Percentiles rank a stretch among this genome's conserved stretches.
These are phyloP conservation scores for Colletotrichum sublineola DNA, from an alignment of 2,329 filamentous ascomycete genomes.

Conservation along the genomic window DNA sequence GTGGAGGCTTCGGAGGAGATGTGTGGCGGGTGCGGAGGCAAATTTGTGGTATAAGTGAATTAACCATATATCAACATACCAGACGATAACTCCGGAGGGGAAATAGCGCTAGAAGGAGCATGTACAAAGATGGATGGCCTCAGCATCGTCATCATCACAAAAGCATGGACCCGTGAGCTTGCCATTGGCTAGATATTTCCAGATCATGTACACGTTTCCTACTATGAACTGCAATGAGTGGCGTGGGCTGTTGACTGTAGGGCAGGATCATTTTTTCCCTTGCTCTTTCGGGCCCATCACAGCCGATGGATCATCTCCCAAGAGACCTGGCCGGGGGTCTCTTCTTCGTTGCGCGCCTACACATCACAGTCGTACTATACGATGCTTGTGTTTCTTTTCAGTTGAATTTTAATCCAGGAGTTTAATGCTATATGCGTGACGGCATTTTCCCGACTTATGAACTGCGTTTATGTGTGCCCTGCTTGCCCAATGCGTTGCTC, in stretches of 20 bases:
- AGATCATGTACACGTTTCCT: neutral
- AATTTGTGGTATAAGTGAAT: constrained; percentile 54
- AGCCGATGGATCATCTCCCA: neutral
- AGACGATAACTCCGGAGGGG: neutral
- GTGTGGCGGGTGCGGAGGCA: constrained; percentile 58
- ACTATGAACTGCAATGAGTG: neutral
- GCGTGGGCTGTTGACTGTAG: neutral
- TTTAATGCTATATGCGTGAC: neutral
- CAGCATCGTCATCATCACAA: too few relatives aligned
- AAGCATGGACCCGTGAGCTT: neutral
- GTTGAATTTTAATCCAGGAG: neutral
- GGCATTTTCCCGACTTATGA: neutral
- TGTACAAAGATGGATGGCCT: neutral
- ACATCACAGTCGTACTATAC: neutral
- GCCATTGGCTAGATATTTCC: neutral
- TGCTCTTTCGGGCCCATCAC: neutral
- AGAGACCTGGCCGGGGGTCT: too few relatives aligned
- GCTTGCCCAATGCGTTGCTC: neutral
- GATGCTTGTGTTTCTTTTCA: neutral
- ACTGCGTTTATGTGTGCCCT: too few relatives aligned
- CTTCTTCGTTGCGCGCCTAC: neutral
- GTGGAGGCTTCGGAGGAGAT: constrained; percentile 51
- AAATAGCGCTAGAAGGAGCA: too few relatives aligned
- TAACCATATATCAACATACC: neutral
- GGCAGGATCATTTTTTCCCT: neutral